Evolutionary conservation across 75 land plant genomes (phyloP), one percentile per base, ranked within the genome.

Genomic region (Isoetes taiwanensis): DNA sequence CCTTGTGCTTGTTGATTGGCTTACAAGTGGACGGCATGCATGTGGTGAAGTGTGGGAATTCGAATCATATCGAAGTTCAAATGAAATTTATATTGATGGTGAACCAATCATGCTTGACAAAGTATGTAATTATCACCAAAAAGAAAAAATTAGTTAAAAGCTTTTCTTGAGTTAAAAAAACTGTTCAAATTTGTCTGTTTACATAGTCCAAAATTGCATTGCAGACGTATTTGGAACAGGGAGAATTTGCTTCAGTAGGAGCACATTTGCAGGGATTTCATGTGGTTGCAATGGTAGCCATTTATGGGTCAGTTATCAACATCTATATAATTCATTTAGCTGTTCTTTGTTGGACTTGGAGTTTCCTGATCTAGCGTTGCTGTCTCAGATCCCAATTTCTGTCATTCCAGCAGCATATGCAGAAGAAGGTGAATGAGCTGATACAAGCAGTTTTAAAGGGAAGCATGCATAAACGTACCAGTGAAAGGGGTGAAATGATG

Each of bases 21-120:
- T 90, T 30, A 91, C 97, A 30, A 87, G 97, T 68, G 97, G 97
- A 0, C 84, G 97, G 10, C 73, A 72, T 67, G 83, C 72, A 43
- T 75, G 80, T 52, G 97, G 97, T 26, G 97, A 91, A 52, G 75
- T 67, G 54, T 91, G 97, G 97, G 78, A 68, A 0, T 91, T 91
- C 69, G 64, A 71, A 4, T 48, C 60, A 10, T 91, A 80, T 55
- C 86, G 71, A 52, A 86, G 94, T 53, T 72, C 89, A 9, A 91
- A 91, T 43, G 55, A 84, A 65, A 70, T 91, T 5, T 76, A 71
- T 38, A 8, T 83, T 50, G 81, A 73, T 37, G 93, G 62, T 19
- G 60, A 74, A 41, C n/a, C n/a, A n/a, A n/a, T n/a, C n/a, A n/a
- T n/a, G n/a, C n/a, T n/a, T n/a, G n/a, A n/a, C n/a, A n/a, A n/a